Conservation (phyloP, 345 rosid species). For the Excoecaria cochinchinensis region DNA sequence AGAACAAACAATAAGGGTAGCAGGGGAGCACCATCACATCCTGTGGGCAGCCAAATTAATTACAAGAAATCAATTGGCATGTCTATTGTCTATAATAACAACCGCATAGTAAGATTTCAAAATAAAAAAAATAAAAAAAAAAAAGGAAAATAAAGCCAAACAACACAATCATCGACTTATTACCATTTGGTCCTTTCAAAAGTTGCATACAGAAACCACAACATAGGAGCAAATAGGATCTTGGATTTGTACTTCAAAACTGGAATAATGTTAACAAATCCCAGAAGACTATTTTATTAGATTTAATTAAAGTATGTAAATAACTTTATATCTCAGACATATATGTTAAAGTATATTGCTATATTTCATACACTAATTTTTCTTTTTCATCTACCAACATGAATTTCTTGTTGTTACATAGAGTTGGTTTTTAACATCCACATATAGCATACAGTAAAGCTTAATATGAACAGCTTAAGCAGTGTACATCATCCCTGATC, state of each 20-base stretch:
- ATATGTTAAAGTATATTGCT: background rate
- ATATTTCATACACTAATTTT: background rate
- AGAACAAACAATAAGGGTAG: slow-evolving; percentile 77
- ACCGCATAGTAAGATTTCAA: background rate
- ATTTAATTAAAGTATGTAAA: background rate
- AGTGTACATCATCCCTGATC: background rate
- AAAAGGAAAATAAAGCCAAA: background rate
- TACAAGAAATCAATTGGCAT: slow-evolving; percentile 5
- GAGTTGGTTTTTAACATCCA: background rate
- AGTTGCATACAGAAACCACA: background rate
- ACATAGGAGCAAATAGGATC: background rate
- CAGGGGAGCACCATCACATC: slow-evolving; percentile 91
- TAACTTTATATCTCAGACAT: background rate
- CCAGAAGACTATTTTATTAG: background rate
- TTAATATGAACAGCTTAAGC: background rate
- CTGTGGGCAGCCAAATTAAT: slow-evolving; percentile 40
- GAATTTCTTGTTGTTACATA: background rate
- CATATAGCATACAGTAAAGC: background rate
- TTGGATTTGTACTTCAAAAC: background rate
- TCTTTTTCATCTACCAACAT: background rate
- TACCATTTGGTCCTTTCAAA: background rate
- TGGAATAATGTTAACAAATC: background rate
- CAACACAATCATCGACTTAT: background rate
- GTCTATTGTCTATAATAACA: background rate
- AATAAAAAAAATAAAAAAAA: no score